Evolutionary conservation across 805 yeast genomes (phyloP).

Genomic region (Sungouiozyma ichnusensis): DNA sequence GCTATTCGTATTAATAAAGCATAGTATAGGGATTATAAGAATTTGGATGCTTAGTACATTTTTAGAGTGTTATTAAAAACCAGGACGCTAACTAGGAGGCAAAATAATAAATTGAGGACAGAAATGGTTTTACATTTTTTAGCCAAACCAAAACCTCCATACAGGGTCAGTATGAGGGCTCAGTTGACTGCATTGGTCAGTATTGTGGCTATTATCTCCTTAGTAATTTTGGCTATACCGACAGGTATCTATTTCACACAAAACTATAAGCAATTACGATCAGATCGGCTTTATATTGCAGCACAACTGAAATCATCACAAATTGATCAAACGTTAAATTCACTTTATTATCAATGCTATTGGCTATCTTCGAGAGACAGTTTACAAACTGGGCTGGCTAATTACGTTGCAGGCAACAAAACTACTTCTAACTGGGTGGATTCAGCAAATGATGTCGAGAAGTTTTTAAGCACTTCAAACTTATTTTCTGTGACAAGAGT

Average conservation of each 20-base stretch:
- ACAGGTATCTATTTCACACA: constrained; percentile 65
- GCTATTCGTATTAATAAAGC: too few relatives aligned
- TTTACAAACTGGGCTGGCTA: constrained; percentile 48
- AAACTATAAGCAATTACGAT: constrained; percentile 50
- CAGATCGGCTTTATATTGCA: constrained; percentile 64
- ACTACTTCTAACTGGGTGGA: constrained; percentile 38
- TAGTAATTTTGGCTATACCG: constrained; percentile 63
- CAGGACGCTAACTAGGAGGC: too few relatives aligned
- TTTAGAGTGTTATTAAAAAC: too few relatives aligned
- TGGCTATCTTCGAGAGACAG: constrained; percentile 54
- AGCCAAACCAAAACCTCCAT: constrained; percentile 18
- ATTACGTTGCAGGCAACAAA: constrained; percentile 63
- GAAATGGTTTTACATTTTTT: neutral
- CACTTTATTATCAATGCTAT: constrained; percentile 55
- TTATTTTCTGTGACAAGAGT: constrained; percentile 53
- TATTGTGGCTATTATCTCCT: constrained; percentile 56
- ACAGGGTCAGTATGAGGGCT: constrained; percentile 58
- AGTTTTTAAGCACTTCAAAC: constrained; percentile 54
- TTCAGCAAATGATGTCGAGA: constrained; percentile 41
- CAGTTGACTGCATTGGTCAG: constrained; percentile 67
- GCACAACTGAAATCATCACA: constrained; percentile 78
- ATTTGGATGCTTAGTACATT: neutral
- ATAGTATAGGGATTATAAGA: neutral
- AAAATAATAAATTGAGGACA: neutral
- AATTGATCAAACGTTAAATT: constrained; percentile 54